Percentiles rank a stretch among this genome's conserved stretches.
Conservation (phyloP, 2,329 filamentous ascomycete species). For the Thermothelomyces thermophilus region DNA sequence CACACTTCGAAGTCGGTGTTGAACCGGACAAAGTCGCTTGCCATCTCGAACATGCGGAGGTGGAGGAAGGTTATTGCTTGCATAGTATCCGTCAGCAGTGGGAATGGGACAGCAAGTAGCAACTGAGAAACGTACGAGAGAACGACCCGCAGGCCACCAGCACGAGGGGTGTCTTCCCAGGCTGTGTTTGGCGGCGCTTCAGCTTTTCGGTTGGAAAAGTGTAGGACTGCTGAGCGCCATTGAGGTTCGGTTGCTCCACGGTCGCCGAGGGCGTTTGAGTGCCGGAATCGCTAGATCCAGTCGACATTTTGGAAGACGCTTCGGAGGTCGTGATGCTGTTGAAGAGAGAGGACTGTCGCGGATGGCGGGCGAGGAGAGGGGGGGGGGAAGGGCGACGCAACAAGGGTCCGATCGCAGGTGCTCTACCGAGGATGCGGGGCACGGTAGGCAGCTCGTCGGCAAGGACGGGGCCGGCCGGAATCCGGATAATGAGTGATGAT, state of each 20-base stretch:
- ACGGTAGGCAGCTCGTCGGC: not conserved
- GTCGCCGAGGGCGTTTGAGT: constrained; percentile 8
- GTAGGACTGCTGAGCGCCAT: constrained; percentile 19
- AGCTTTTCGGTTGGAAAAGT: constrained; percentile 27
- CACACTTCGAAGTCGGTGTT: constrained; percentile 65
- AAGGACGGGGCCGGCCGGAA: not conserved
- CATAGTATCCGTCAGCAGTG: constrained; percentile 7
- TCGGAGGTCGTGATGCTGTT: not conserved
- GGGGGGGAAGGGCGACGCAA: no score
- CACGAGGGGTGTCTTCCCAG: constrained; percentile 30
- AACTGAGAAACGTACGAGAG: constrained; percentile 26
- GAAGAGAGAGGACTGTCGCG: not conserved
- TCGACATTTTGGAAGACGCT: constrained; percentile 5
- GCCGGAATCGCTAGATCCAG: constrained; percentile 9
- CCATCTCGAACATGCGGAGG: constrained; percentile 35
- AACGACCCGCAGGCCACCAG: constrained; percentile 32
- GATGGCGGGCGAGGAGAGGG: no score
- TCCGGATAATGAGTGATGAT: not conserved
- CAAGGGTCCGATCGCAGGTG: not conserved
- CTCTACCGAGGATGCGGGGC: constrained; percentile 18
- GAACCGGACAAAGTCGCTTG: constrained; percentile 33
- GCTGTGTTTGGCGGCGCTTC: constrained; percentile 23
- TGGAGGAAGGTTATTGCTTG: constrained; percentile 28
- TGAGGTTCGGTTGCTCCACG: constrained; percentile 1
- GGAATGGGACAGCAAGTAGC: not conserved